Conservation (phyloP, 2,329 filamentous ascomycete genomes). For the Xylariomycetidae sp. region DNA sequence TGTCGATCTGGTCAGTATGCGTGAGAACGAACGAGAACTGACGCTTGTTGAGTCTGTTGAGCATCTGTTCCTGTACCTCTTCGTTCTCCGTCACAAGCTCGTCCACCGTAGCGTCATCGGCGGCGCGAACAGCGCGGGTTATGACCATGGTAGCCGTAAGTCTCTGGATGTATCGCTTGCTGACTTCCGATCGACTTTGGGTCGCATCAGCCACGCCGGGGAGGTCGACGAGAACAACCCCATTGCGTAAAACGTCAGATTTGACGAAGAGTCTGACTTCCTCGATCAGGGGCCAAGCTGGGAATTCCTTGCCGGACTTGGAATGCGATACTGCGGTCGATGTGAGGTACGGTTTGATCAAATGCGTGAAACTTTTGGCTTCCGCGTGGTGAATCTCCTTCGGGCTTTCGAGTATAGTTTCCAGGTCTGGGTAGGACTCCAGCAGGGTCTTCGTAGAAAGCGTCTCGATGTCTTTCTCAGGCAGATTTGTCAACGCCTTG, state of each 20-base stretch:
- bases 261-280: conserved; percentile 37
- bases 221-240: conserved; percentile 45
- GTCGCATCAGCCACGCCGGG: conserved; percentile 42
- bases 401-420: conserved; percentile 2
- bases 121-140: conserved; percentile 14
- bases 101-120: conserved; percentile 17
- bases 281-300: conserved; percentile 31
- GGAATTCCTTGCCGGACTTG: conserved; percentile 13
- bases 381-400: conserved; percentile 6
- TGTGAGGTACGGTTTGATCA: conserved; percentile 25
- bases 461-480: conserved; percentile 5
- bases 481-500: conserved; percentile 15
- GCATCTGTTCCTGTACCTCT: conserved; percentile 18
- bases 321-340: conserved; percentile 7
- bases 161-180: conserved; percentile 7
- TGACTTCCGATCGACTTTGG: conserved; percentile 16
- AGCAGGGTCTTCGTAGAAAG: too few relatives aligned
- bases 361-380: too few relatives aligned
- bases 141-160: conserved; percentile 15
- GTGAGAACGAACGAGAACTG: too few relatives aligned
- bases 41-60: conserved; percentile 15
- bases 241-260: conserved; percentile 37
- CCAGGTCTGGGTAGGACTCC: conserved; percentile 5
- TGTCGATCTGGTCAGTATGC: too few relatives aligned
- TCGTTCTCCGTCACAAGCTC: conserved; percentile 20